Conservation (phyloP, 2,329 filamentous ascomycete genomes). For the Fusarium sambucinum region DNA sequence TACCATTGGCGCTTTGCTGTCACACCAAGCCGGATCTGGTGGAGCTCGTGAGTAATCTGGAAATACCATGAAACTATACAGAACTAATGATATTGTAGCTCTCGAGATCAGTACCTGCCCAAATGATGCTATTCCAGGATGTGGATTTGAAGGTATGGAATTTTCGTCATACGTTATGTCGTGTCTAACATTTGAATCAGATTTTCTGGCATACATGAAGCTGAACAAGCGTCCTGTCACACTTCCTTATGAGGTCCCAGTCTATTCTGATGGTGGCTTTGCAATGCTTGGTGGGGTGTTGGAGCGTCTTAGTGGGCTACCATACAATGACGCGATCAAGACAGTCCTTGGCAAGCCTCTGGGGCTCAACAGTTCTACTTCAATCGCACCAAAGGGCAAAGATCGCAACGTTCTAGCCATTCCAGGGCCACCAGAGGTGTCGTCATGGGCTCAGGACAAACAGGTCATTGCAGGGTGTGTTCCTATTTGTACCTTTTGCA, state of each 20-base stretch:
- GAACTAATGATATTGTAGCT: neutral
- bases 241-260: conserved; percentile 28
- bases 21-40: conserved; percentile 39
- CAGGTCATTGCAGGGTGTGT: conserved; percentile 41
- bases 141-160: neutral
- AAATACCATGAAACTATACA: fast-evolving
- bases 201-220: conserved; percentile 20
- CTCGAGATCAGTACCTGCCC: neutral
- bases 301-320: conserved; percentile 22
- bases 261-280: conserved; percentile 44
- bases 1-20: conserved; percentile 34
- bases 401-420: conserved; percentile 32
- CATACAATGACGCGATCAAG: conserved; percentile 27
- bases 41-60: conserved; percentile 1
- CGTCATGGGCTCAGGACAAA: conserved; percentile 32
- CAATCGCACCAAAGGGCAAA: conserved; percentile 1
- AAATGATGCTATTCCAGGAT: neutral
- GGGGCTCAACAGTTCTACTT: conserved; percentile 20
- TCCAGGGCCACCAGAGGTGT: neutral
- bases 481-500: neutral
- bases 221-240: conserved; percentile 24
- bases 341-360: conserved; percentile 23
- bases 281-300: conserved; percentile 30
- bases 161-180: fast-evolving
- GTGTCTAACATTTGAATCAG: neutral